Percentiles rank a stretch among this genome's conserved stretches.
These are phyloP conservation scores for Candida khao-thaluensis DNA, from an alignment of 805 yeast species.

Conservation along the genomic window DNA sequence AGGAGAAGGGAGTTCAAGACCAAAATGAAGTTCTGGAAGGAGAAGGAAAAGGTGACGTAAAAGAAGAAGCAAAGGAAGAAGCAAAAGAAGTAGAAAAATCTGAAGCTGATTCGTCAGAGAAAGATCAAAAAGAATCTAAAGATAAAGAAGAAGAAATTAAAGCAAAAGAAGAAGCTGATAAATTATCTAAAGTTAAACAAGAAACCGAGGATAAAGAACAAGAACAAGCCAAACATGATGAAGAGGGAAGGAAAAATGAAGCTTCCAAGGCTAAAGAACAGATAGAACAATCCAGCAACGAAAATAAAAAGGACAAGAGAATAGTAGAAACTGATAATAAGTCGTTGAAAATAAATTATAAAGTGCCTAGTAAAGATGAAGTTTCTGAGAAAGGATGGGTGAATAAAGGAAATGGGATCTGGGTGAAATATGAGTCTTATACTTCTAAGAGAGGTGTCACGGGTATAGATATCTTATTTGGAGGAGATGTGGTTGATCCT, in stretches of 20 bases:
- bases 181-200: slow-evolving; percentile 1
- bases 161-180: slow-evolving; percentile 6
- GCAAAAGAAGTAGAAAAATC: slow-evolving; percentile 1
- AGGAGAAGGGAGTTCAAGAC: not conserved
- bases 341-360: slow-evolving; percentile 12
- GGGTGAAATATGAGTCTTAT: slow-evolving; percentile 55
- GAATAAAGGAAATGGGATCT: slow-evolving; percentile 48
- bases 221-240: slow-evolving; percentile 8
- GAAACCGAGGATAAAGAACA: slow-evolving; percentile 8
- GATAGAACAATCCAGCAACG: not conserved
- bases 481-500: slow-evolving; percentile 73
- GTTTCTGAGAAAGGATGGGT: slow-evolving; percentile 47
- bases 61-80: slow-evolving; percentile 3
- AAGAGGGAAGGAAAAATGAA: slow-evolving; percentile 5
- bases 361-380: slow-evolving; percentile 37
- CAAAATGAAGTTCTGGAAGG: too few relatives aligned
- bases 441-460: slow-evolving; percentile 42
- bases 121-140: not conserved
- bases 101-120: not conserved
- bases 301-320: slow-evolving; percentile 3
- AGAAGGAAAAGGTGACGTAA: not conserved
- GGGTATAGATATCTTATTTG: slow-evolving; percentile 69
- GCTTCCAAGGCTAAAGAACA: not conserved
- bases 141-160: slow-evolving; percentile 9
- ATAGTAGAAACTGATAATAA: slow-evolving; percentile 10